Percentiles rank a stretch among this genome's conserved stretches.
Conservation (phyloP, 1,139 yeast species). For the Kodamaea sp. region DNA sequence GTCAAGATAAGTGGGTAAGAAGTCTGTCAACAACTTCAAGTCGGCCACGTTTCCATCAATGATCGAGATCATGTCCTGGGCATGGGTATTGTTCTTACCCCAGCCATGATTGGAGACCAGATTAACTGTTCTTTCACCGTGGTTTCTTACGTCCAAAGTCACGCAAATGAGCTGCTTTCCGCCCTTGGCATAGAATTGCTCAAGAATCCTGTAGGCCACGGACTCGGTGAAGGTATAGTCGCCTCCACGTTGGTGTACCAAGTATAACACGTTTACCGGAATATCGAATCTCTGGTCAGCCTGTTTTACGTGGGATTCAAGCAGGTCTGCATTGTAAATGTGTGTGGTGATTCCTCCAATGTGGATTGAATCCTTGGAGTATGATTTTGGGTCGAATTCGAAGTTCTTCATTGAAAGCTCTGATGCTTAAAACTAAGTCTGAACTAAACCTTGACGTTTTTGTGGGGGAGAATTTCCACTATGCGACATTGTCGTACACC, state of each 20-base stretch:
- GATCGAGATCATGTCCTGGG: conserved; percentile 51
- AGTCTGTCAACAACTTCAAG: conserved; percentile 47
- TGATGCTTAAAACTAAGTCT: no score
- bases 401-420: conserved; percentile 18
- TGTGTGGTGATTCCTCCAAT: conserved; percentile 38
- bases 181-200: conserved; percentile 26
- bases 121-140: conserved; percentile 51
- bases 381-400: conserved; percentile 22
- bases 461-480: no score
- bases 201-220: conserved; percentile 30
- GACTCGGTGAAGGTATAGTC: conserved; percentile 32
- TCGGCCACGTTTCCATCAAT: conserved; percentile 56
- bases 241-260: conserved; percentile 41
- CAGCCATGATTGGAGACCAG: conserved; percentile 41
- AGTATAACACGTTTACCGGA: conserved; percentile 39
- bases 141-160: conserved; percentile 62
- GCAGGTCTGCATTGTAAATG: conserved; percentile 34
- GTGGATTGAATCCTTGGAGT: conserved; percentile 24
- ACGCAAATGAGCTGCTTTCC: conserved; percentile 41
- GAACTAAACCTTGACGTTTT: no score
- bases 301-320: conserved; percentile 25
- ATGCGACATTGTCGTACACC: no score
- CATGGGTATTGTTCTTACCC: conserved; percentile 55
- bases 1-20: conserved; percentile 46
- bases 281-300: conserved; percentile 19